Evolutionary conservation across 2,329 filamentous ascomycete species (phyloP).

Genomic region (Talaromyces sp.): DNA sequence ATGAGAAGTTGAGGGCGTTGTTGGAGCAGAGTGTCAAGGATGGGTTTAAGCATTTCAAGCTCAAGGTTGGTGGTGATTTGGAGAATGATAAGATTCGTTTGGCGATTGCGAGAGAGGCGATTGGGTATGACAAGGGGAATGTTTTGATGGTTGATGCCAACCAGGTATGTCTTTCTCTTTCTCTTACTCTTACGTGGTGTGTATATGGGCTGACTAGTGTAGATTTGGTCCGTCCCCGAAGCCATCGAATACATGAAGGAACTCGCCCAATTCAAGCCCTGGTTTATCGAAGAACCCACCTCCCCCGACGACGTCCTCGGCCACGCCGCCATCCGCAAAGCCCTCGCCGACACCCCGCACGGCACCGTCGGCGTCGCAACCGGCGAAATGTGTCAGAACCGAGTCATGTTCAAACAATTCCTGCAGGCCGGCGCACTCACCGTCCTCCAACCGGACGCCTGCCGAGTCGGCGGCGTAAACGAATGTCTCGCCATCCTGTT

Average conservation of each 20-base stretch:
- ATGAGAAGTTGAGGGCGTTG: conserved; percentile 79
- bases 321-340: conserved; percentile 80
- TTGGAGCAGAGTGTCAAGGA: conserved; percentile 71
- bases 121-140: conserved; percentile 79
- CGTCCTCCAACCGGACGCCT: conserved; percentile 86
- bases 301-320: conserved; percentile 86
- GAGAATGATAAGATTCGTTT: conserved; percentile 71
- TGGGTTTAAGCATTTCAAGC: conserved; percentile 84
- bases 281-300: conserved; percentile 95
- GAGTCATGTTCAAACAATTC: conserved; percentile 91
- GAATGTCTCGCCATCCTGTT: conserved; percentile 88
- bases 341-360: conserved; percentile 57
- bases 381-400: conserved; percentile 94
- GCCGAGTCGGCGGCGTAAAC: conserved; percentile 85
- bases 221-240: conserved; percentile 83
- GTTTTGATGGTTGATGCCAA: conserved; percentile 92
- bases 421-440: conserved; percentile 77
- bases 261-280: conserved; percentile 73
- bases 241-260: conserved; percentile 83
- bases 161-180: conserved; percentile 54
- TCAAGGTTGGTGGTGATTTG: conserved; percentile 77
- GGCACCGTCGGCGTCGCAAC: conserved; percentile 80
- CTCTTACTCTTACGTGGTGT: too few species aligned
- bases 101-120: conserved; percentile 71
- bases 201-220: background rate